Conservation (phyloP, 2,329 filamentous ascomycete genomes). For the Epichloe gansuensis region DNA sequence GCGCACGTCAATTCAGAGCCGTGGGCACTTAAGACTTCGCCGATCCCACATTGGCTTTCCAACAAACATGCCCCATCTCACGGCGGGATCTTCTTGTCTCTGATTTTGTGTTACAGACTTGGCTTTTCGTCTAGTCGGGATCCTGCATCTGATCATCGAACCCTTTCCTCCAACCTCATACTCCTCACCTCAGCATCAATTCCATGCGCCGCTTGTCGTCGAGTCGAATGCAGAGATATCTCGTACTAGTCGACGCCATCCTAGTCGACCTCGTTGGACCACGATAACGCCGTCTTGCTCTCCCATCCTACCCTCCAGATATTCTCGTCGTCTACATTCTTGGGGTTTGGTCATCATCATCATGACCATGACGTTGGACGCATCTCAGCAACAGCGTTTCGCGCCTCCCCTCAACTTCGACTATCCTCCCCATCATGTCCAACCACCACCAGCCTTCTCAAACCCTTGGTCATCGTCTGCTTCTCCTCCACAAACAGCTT, state of each 20-base stretch:
- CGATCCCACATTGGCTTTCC: conserved; percentile 37
- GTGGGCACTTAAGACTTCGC: conserved; percentile 46
- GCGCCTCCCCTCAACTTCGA: conserved; percentile 67
- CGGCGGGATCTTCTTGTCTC: conserved; percentile 25
- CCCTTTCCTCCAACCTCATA: conserved; percentile 10
- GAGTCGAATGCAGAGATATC: not conserved
- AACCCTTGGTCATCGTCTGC: conserved; percentile 71
- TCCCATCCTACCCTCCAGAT: no score
- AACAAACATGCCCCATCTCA: conserved; percentile 20
- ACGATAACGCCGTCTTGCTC: not conserved
- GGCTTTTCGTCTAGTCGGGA: conserved; percentile 30
- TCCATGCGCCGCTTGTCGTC: not conserved
- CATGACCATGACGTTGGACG: conserved; percentile 95
- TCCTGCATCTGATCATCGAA: conserved; percentile 42
- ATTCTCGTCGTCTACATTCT: not conserved
- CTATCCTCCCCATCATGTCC: conserved; percentile 40
- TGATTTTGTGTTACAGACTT: conserved; percentile 32
- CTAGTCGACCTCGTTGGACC: not conserved
- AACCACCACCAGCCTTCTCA: conserved; percentile 63
- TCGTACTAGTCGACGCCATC: not conserved
- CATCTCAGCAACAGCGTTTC: conserved; percentile 64
- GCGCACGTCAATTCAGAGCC: conserved; percentile 26
- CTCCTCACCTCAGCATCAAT: not conserved
- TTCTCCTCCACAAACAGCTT: conserved; percentile 29
- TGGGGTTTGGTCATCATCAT: conserved; percentile 20